phyloP scores from a whole-genome alignment of 2,329 filamentous ascomycete genomes.

The Chalara sp. region DNA sequence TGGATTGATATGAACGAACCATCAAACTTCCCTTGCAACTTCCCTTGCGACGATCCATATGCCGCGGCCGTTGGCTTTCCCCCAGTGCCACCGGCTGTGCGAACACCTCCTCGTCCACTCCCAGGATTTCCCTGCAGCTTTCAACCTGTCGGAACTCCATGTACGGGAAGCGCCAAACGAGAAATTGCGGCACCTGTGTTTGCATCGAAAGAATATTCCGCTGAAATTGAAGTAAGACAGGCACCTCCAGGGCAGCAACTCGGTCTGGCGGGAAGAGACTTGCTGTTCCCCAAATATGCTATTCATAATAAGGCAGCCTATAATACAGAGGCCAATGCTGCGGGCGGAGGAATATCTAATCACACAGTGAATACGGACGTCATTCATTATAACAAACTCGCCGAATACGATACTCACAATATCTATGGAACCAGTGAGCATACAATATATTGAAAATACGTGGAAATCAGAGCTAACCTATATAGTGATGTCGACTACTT shows the following conservation, averaged over 20 bases:
- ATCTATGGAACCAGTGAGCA: constrained; percentile 57
- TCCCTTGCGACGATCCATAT: constrained; percentile 43
- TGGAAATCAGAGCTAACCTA: too few species aligned
- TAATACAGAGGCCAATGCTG: constrained; percentile 35
- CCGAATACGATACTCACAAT: constrained; percentile 72
- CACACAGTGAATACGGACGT: constrained; percentile 62
- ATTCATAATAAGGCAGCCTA: constrained; percentile 56
- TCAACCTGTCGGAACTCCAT: constrained; percentile 46
- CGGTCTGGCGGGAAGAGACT: constrained; percentile 55
- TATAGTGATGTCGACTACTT: constrained; percentile 61
- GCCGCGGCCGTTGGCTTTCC: constrained; percentile 41
- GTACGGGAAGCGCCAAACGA: constrained; percentile 22
- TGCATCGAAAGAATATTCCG: not conserved
- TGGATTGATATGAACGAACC: constrained; percentile 70
- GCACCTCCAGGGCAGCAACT: constrained; percentile 33
- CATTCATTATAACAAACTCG: constrained; percentile 58
- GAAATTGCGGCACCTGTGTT: constrained; percentile 5
- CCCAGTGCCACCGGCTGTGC: constrained; percentile 55
- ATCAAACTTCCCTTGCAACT: constrained; percentile 43
- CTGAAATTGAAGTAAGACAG: constrained; percentile 7
- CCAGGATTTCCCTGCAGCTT: constrained; percentile 64
- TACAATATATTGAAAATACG: not conserved
- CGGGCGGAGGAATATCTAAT: constrained; percentile 42
- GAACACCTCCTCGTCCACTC: constrained; percentile 55
- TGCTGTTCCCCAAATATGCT: constrained; percentile 57